Evolutionary conservation across 2,329 filamentous ascomycete species (phyloP), one percentile per base, ranked within the genome.

Genomic region (Alternaria alternata): DNA sequence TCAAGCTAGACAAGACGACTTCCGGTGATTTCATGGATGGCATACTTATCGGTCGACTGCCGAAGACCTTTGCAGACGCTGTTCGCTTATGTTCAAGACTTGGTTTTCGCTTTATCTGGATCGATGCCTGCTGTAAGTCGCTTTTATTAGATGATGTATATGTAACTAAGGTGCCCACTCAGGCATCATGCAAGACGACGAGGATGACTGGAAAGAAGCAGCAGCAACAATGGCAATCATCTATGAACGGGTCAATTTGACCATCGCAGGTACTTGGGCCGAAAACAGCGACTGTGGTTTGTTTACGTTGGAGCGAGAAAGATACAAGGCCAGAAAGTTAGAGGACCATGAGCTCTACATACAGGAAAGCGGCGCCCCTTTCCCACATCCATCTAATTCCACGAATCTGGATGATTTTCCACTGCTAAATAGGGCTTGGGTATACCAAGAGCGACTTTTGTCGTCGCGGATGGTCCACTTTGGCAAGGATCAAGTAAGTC

Each of bases 341-440:
- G 4, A 3, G 5, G 2, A 7, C 1, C 6, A 18, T 2, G 51
- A 14, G 5, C 12, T 43, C 5, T 34, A 32, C 18, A 22, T 53
- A n/a, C 18, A 26, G 7, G 39, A 34, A 38, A 0, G 2, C 2
- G 0, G 16, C 2, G 0, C 6, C 7, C 0, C 0, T 1, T 53
- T 53, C 2, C 32, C 12, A 36, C 20, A 20, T 20, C 20, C 20
- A 20, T 20, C 20, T 20, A 2, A 20, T 20, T 2, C 3, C 20
- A 20, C 3, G 20, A 20, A 20, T 2, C 20, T 20, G 20, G 20
- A 20, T 20, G 20, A 18, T 18, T 18, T 18, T 38, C 39, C 51
- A 24, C 39, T 53, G 3, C 22, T 53, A 2, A 53, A 6, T 1
- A 34, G 51, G 3, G 39, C 51, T 22, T 53, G 51, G 51, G 38